phyloP scores from a whole-genome alignment of 2,329 filamentous ascomycete species.

The Neobulgaria alba region DNA sequence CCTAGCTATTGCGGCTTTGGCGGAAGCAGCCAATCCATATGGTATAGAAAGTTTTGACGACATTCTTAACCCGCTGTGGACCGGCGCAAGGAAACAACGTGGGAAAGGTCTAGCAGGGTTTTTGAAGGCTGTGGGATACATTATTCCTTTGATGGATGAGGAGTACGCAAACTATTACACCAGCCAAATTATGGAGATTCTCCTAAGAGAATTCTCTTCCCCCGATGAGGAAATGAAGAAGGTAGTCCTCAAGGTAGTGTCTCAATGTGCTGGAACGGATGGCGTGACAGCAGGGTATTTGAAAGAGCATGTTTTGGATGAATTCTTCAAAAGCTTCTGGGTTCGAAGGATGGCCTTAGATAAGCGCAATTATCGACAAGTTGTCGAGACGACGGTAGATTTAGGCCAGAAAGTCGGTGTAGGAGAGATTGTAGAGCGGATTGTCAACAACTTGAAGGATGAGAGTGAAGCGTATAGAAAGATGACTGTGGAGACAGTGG shows the following conservation, averaged over 20 bases:
- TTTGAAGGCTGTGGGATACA: conserved; percentile 94
- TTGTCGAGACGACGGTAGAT: conserved; percentile 96
- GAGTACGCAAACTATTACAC: conserved; percentile 99
- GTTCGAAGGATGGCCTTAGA: conserved; percentile 93
- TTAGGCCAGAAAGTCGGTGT: conserved; percentile 97
- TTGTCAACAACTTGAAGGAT: conserved; percentile 94
- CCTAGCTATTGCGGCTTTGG: conserved; percentile 86
- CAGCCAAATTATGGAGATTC: conserved; percentile 96
- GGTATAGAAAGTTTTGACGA: conserved; percentile 99
- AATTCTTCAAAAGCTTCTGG: conserved; percentile 99
- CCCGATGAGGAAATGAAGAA: conserved; percentile 99
- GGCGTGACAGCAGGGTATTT: conserved; percentile 92
- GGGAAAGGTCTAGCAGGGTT: conserved; percentile 94
- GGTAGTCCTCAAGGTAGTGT: conserved; percentile 94
- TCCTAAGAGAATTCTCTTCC: conserved; percentile 90
- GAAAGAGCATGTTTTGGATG: conserved; percentile 87
- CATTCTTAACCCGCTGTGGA: conserved; percentile 95
- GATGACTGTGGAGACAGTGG: conserved; percentile 97
- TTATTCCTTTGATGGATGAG: conserved; percentile 98
- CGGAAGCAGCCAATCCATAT: conserved; percentile 94
- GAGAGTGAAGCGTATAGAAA: conserved; percentile 97
- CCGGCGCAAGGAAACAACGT: conserved; percentile 76
- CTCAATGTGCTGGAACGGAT: conserved; percentile 87
- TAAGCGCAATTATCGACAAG: conserved; percentile 94
- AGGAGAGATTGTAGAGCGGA: conserved; percentile 85